These are phyloP conservation scores for Capsicum rhomboideum DNA, from an alignment of 257 asterid species.

Conservation along the genomic window DNA sequence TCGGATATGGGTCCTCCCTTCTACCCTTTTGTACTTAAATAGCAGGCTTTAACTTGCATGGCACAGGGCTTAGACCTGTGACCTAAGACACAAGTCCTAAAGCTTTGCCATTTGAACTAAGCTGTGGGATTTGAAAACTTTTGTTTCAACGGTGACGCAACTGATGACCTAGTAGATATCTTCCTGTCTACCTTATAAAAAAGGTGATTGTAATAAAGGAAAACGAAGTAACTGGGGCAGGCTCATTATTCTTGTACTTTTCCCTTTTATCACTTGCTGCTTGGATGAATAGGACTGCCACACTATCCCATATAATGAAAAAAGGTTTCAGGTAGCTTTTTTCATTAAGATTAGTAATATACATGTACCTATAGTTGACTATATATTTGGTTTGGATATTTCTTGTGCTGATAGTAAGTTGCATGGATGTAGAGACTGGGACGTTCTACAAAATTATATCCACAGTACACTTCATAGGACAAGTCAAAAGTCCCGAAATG, in stretches of 20 bases:
- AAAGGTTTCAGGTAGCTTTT: background rate
- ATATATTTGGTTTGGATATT: background rate
- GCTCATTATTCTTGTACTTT: background rate
- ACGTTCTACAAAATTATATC: slow-evolving; percentile 82
- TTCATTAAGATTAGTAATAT: background rate
- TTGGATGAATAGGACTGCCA: background rate
- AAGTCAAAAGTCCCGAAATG: slow-evolving; percentile 80
- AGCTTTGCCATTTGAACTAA: background rate
- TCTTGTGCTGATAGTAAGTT: slow-evolving; percentile 14
- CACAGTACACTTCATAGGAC: slow-evolving; percentile 85
- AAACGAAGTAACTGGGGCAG: background rate
- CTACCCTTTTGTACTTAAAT: background rate
- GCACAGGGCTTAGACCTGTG: background rate
- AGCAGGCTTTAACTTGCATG: background rate
- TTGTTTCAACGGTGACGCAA: background rate
- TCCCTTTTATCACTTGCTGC: background rate
- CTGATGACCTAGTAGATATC: background rate
- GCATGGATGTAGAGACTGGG: slow-evolving; percentile 79
- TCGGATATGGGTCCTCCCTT: background rate
- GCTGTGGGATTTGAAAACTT: background rate
- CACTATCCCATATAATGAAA: background rate
- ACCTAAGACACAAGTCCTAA: background rate
- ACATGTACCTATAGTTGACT: background rate
- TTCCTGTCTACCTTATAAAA: background rate
- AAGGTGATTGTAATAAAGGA: background rate